Evolutionary conservation across 441 rosid genomes (phyloP), one percentile per base, ranked within the genome.

Genomic region (Mallotus repandus): DNA sequence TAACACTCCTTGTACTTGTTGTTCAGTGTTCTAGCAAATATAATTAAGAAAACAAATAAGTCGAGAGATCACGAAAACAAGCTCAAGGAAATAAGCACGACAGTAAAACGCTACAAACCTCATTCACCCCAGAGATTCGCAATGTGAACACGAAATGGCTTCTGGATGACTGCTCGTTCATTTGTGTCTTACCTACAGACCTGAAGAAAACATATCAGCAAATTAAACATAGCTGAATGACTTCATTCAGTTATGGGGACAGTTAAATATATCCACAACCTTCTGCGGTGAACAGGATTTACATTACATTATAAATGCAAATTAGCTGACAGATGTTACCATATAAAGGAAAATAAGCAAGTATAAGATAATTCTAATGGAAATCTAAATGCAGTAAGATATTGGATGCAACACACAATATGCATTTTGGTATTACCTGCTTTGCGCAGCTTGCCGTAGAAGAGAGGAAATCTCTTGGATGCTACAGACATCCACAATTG

Each of bases 111-210:
- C 50, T 53, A 35, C 16, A 13, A 63, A 92, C 99, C 98, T 94
- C 98, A 65, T 96, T 96, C 21, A 87, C 84, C 68, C 99, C 99
- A 43, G 83, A 88, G 78, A 96, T 91, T 63, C 98, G 79, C 81
- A 96, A 83, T 29, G 99, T 94, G 80, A 96, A 94, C 50, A 96
- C 98, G 70, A 94, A 91, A 78, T 96, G 99, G 60, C 99, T 96
- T 81, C 98, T 88, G 18, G 99, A 96, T 11, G 99, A 96, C 69
- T 96, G 96, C 79, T 96, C 99, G 61, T 96, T 96, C 98, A 96
- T 96, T 6, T 88, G 89, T 7, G 99, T 96, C 87, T 82, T 91
- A 25, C 99, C 97, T 25, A 94, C 94, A 21, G 98, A 94, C 85
- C 98, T 96, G 73, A 62, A 75, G 22, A 68, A 74, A 19, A 15